Evolutionary conservation across 805 yeast species (phyloP).

Genomic region (Yarrowia divulgata): DNA sequence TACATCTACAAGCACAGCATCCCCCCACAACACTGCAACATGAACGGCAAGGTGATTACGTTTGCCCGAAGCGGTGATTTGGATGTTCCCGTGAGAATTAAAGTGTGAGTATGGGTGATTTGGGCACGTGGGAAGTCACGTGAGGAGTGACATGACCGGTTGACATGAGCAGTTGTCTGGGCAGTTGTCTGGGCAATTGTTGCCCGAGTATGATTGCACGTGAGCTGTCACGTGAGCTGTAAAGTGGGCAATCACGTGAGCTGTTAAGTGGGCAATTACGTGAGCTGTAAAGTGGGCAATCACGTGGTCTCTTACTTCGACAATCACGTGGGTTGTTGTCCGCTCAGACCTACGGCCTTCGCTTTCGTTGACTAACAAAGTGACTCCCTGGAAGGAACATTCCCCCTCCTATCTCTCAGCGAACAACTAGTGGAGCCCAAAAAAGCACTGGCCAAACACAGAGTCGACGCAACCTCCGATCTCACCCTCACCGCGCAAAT

Average conservation of each 20-base stretch:
- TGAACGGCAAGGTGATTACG: constrained; percentile 56
- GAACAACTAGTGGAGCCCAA: constrained; percentile 59
- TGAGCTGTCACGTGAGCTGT: no score
- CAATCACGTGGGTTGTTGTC: no score
- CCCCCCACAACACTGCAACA: constrained; percentile 36
- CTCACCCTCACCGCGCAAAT: constrained; percentile 58
- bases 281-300: no score
- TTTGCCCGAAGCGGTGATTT: constrained; percentile 66
- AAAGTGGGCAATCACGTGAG: no score
- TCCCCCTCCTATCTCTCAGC: constrained; percentile 55
- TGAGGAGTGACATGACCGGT: no score
- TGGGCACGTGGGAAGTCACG: no score
- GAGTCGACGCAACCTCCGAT: constrained; percentile 50
- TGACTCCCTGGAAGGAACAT: constrained; percentile 56
- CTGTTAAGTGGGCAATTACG: no score
- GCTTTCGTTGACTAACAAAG: constrained; percentile 41
- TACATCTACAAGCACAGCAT: not conserved
- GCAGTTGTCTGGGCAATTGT: no score
- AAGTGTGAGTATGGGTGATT: constrained; percentile 49
- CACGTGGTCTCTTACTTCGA: no score
- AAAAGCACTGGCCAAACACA: constrained; percentile 54
- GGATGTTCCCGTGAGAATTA: constrained; percentile 58
- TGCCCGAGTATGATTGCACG: no score
- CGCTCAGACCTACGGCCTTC: no score
- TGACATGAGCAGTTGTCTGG: no score